Percentiles rank a stretch among this genome's conserved stretches.
phyloP scores from a whole-genome alignment of 176 grass and related monocot genomes.

The Ananas comosus region DNA sequence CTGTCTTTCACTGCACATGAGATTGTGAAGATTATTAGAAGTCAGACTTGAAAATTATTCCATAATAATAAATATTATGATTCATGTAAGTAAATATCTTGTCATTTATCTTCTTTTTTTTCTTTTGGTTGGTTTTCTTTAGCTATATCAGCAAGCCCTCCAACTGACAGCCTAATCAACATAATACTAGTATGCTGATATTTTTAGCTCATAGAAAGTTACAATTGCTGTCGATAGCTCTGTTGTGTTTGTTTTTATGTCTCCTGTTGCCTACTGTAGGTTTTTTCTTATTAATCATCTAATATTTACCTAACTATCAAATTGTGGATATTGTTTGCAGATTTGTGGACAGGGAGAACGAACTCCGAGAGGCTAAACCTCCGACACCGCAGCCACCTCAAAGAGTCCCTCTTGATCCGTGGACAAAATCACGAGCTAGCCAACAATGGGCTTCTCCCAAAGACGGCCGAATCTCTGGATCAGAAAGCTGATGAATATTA shows the following conservation, averaged over 20 bases:
- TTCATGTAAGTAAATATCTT: too few relatives aligned
- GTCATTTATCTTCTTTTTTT: too few relatives aligned
- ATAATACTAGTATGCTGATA: neutral
- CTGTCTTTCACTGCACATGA: too few relatives aligned
- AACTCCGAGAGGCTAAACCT: conserved; percentile 76
- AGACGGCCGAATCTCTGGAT: conserved; percentile 29
- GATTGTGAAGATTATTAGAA: too few relatives aligned
- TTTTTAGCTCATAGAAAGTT: neutral
- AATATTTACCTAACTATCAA: neutral
- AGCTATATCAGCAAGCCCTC: too few relatives aligned
- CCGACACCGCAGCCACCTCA: conserved; percentile 48
- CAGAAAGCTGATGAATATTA: conserved; percentile 40
- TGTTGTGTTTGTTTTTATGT: too few relatives aligned
- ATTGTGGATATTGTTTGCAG: conserved; percentile 19
- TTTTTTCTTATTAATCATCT: neutral
- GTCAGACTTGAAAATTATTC: too few relatives aligned
- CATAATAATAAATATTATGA: too few relatives aligned
- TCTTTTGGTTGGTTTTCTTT: too few relatives aligned
- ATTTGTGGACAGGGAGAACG: conserved; percentile 91
- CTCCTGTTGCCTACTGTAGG: too few relatives aligned
- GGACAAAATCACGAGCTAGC: conserved; percentile 55
- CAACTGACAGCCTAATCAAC: neutral
- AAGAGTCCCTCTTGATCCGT: conserved; percentile 63
- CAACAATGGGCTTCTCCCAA: conserved; percentile 72
- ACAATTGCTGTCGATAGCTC: neutral